Evolutionary conservation across 768 basidiomycete genomes (phyloP), one percentile per base, ranked within the genome.

Genomic region (Amanita jacksonii): DNA sequence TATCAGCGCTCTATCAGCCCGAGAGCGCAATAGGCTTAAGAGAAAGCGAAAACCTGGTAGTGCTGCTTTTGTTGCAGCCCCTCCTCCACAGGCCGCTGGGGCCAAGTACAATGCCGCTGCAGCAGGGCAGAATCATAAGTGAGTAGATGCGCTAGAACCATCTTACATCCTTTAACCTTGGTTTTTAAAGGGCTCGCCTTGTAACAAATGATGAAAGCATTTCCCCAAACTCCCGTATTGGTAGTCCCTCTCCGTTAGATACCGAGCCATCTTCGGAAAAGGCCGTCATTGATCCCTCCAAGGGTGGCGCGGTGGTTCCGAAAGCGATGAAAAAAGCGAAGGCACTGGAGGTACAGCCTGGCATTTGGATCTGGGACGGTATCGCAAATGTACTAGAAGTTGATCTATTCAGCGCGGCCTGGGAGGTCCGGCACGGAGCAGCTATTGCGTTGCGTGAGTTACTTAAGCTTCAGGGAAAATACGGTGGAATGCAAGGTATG

Each of bases 381-480:
- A 73, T 90, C 8, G 76, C 81, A 9, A 78, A 79, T 49, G 69
- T 91, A 5, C 69, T 97, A 6, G 82, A 85, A 55, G 81, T 90
- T 4, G 84, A 87, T 53, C 63, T 97, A 6, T 83, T 89, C 54
- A 90, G 84, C 53, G 73, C 82, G 3, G 73, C 79, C 3, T 98
- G 96, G 96, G 92, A 98, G 61, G 78, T 85, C 10, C 74, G 96
- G 40, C 96, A 99, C 54, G 96, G 96, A 27, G 85, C 92, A 12
- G 86, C 91, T 0, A 77, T 96, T 72, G 92, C 88, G 1, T 60
- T 98, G 23, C 74, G 91, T 36, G 96, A 97, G 56, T 62, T 98
- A 35, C 63, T 98, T 40, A 90, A 87, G 60, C 55, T 76, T 3
- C 91, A 94, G 57, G 91, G 90, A 5, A 72, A 73, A 54, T 81